phyloP scores from a whole-genome alignment of 2,329 filamentous ascomycete species.

The Calonectria fujianensis region DNA sequence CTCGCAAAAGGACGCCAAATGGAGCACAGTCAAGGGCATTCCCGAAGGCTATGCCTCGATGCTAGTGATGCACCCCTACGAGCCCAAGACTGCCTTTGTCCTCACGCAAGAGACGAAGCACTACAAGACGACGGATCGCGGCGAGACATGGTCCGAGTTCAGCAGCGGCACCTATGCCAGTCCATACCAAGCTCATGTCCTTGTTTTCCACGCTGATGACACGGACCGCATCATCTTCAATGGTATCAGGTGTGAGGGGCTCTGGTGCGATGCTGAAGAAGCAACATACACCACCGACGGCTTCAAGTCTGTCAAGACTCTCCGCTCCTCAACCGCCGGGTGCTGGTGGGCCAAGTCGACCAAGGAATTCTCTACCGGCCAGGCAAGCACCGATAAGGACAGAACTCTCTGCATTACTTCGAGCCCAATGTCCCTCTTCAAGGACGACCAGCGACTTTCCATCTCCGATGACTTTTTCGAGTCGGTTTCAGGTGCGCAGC shows the following conservation, averaged over 20 bases:
- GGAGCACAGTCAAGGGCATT: slow-evolving; percentile 80
- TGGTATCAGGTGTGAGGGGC: slow-evolving; percentile 79
- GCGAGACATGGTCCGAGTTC: slow-evolving; percentile 88
- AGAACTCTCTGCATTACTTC: slow-evolving; percentile 88
- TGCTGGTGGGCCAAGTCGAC: slow-evolving; percentile 93
- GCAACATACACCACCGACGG: slow-evolving; percentile 88
- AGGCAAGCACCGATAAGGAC: slow-evolving; percentile 78
- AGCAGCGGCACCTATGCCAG: slow-evolving; percentile 75
- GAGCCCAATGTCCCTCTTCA: slow-evolving; percentile 81
- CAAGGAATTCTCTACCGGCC: slow-evolving; percentile 81
- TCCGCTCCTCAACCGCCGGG: slow-evolving; percentile 81
- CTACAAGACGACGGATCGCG: slow-evolving; percentile 89
- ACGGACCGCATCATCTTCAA: slow-evolving; percentile 91
- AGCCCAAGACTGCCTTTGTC: slow-evolving; percentile 86
- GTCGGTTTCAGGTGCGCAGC: slow-evolving; percentile 66
- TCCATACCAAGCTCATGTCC: slow-evolving; percentile 68
- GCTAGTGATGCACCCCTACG: slow-evolving; percentile 85
- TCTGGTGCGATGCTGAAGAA: slow-evolving; percentile 77
- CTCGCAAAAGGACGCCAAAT: slow-evolving; percentile 80
- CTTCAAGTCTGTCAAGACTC: slow-evolving; percentile 81
- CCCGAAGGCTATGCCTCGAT: slow-evolving; percentile 77
- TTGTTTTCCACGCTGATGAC: slow-evolving; percentile 90
- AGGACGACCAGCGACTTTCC: slow-evolving; percentile 85
- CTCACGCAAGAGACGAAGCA: slow-evolving; percentile 82
- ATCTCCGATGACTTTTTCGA: slow-evolving; percentile 91